Evolutionary conservation across 352 stramenopile genomes (phyloP).

Genomic region (Phytophthora fragariaefolia): DNA sequence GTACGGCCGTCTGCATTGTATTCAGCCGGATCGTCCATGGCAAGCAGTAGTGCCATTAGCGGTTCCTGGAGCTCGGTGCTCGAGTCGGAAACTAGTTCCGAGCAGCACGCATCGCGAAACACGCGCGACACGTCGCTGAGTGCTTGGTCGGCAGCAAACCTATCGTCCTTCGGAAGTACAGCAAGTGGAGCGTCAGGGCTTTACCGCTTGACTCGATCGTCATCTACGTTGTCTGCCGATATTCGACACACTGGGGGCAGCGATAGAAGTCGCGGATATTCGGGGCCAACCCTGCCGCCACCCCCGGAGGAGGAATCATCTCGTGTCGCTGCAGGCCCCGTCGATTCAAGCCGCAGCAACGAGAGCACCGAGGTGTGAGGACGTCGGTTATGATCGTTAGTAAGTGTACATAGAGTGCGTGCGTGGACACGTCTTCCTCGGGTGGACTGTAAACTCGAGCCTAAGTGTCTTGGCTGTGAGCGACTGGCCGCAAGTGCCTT

Average conservation of each 20-base stretch:
- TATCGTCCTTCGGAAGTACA: conserved; percentile 50
- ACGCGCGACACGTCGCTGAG: conserved; percentile 80
- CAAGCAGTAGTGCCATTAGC: conserved; percentile 54
- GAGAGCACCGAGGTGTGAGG: conserved; percentile 39
- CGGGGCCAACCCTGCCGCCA: conserved; percentile 6
- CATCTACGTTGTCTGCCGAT: conserved; percentile 25
- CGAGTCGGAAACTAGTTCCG: conserved; percentile 66
- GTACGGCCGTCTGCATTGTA: conserved; percentile 37
- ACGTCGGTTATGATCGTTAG: conserved; percentile 22
- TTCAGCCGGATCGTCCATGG: conserved; percentile 54
- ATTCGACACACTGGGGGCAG: conserved; percentile 16
- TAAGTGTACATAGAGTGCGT: conserved; percentile 40
- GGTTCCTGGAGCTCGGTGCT: conserved; percentile 82
- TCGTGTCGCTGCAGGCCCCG: conserved; percentile 9
- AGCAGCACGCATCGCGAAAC: conserved; percentile 53
- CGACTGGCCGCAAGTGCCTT: conserved; percentile 28
- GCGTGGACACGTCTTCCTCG: conserved; percentile 8
- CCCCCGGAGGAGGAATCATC: conserved; percentile 5
- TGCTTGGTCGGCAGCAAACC: conserved; percentile 49
- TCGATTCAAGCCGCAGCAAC: conserved; percentile 30
- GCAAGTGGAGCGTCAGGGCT: conserved; percentile 19
- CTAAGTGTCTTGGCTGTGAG: conserved; percentile 27
- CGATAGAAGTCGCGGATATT: conserved; percentile 21
- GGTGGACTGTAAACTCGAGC: conserved; percentile 14
- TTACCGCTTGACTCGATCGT: conserved; percentile 27